phyloP scores from a whole-genome alignment of 305 asterid species.

The Solanum hybrid region DNA sequence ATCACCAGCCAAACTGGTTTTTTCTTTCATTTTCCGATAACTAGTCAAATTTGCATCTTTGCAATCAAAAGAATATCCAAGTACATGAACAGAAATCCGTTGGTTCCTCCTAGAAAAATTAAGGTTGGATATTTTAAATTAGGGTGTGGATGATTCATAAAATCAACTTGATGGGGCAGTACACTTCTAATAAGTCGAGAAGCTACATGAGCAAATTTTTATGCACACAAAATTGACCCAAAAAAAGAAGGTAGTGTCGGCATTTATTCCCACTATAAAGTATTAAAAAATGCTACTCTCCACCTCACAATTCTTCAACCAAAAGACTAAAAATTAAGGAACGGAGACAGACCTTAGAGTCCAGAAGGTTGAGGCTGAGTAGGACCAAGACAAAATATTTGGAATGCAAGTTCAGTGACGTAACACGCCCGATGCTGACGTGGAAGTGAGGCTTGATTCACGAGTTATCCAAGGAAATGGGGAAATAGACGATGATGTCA shows the following conservation, averaged over 20 bases:
- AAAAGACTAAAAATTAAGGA: background rate
- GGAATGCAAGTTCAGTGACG: background rate
- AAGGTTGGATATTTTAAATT: background rate
- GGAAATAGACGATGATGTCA: background rate
- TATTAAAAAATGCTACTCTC: background rate
- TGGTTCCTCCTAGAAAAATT: background rate
- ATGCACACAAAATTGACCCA: background rate
- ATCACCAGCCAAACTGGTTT: background rate
- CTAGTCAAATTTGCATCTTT: background rate
- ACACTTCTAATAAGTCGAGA: background rate
- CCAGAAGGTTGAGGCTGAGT: background rate
- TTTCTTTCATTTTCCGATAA: background rate
- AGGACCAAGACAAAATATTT: background rate
- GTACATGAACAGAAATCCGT: background rate
- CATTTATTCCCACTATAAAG: background rate
- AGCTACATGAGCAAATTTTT: background rate
- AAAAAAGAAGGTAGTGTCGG: background rate
- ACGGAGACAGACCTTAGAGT: background rate
- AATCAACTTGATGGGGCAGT: background rate
- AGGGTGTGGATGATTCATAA: background rate
- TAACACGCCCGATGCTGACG: background rate
- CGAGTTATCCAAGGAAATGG: background rate
- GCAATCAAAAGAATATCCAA: background rate
- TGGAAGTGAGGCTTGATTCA: background rate
- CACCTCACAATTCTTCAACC: background rate